Conservation (phyloP, 306 rosid genomes). For the Oxytropis ochrocephala region DNA sequence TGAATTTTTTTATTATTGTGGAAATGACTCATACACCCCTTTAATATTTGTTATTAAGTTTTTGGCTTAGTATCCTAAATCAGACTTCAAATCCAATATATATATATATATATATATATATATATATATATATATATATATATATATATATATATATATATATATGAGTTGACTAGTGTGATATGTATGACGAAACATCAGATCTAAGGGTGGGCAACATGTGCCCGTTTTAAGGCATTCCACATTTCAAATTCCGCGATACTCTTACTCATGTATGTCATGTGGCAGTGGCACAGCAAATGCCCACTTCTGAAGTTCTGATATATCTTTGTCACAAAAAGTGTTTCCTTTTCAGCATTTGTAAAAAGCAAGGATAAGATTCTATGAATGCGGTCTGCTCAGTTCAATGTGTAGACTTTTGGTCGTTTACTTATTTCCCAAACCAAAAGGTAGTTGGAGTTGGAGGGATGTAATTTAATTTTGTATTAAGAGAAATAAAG, state of each 20-base stretch:
- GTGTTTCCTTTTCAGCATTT: background rate
- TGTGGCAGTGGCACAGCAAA: background rate
- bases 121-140: too few relatives aligned
- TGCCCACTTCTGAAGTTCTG: background rate
- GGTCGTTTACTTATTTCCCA: background rate
- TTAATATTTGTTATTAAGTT: too few relatives aligned
- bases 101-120: too few relatives aligned
- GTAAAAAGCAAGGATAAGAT: constrained; percentile 21
- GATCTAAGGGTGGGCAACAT: background rate
- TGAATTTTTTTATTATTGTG: too few relatives aligned
- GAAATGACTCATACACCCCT: too few relatives aligned
- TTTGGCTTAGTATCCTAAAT: too few relatives aligned
- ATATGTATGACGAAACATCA: background rate
- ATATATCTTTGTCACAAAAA: background rate
- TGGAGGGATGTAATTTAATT: background rate
- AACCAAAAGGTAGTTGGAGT: too few relatives aligned
- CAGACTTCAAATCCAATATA: too few relatives aligned
- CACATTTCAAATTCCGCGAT: background rate
- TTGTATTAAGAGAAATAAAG: too few relatives aligned
- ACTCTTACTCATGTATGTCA: background rate
- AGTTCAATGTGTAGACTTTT: background rate
- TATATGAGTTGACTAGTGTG: constrained; percentile 8
- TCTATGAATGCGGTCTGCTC: constrained; percentile 3
- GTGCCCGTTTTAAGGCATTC: background rate
- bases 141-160: background rate